phyloP scores from a whole-genome alignment of 352 stramenopile species.

The Vaucheria bursata region DNA sequence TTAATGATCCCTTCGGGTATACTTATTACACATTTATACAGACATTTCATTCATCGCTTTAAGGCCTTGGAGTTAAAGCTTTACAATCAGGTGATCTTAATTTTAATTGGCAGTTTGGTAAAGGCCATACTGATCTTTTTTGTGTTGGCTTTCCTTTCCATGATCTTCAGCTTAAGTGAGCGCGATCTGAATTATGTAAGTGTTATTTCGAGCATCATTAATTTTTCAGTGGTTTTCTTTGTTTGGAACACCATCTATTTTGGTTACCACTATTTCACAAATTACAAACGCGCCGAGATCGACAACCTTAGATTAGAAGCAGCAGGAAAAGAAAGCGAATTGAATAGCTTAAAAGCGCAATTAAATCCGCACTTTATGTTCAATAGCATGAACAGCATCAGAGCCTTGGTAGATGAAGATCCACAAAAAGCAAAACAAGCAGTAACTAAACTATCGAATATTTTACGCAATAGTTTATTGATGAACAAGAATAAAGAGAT shows the following conservation, averaged over 20 bases:
- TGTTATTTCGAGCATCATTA: neutral
- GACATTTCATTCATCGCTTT: neutral
- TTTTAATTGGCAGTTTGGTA: neutral
- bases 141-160: neutral
- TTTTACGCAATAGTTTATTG: neutral
- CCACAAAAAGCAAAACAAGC: neutral
- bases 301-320: neutral
- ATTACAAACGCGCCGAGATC: neutral
- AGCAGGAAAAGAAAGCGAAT: neutral
- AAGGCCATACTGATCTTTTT: neutral
- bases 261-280: neutral
- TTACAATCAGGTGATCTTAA: neutral
- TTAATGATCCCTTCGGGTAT: neutral
- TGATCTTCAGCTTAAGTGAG: neutral
- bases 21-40: conserved; percentile 1
- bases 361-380: neutral
- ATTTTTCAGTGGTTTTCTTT: neutral
- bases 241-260: neutral
- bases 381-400: neutral
- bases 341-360: neutral
- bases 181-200: neutral
- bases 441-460: neutral
- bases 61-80: neutral
- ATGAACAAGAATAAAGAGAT: neutral
- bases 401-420: neutral